Evolutionary conservation across 2,329 filamentous ascomycete genomes (phyloP).

Genomic region (Dactylellina leptospora): DNA sequence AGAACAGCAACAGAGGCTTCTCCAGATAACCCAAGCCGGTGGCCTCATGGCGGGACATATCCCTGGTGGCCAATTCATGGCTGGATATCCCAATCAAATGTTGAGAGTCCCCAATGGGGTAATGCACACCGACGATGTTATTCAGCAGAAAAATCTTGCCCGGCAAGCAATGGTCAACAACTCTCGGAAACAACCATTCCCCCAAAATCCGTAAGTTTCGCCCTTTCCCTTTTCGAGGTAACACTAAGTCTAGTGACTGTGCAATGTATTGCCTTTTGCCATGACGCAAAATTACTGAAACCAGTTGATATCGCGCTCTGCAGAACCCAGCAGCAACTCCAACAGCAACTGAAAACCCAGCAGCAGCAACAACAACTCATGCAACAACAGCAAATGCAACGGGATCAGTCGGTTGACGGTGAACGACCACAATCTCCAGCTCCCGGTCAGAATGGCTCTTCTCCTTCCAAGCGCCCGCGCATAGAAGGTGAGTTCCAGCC

Average conservation of each 20-base stretch:
- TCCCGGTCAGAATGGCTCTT: constrained; percentile 60
- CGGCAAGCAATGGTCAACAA: constrained; percentile 58
- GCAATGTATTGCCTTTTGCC: constrained; percentile 54
- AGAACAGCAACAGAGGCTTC: constrained; percentile 78
- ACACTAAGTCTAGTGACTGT: constrained; percentile 50
- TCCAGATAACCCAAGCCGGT: constrained; percentile 67
- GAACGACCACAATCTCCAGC: constrained; percentile 65
- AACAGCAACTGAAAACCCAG: constrained; percentile 55
- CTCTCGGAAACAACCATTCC: constrained; percentile 54
- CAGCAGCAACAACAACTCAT: constrained; percentile 73
- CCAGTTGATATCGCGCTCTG: constrained; percentile 51
- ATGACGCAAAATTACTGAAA: constrained; percentile 54
- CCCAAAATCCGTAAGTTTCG: constrained; percentile 49
- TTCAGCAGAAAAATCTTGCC: constrained; percentile 55
- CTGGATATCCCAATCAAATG: constrained; percentile 56
- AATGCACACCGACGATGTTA: constrained; percentile 55
- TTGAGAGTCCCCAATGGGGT: constrained; percentile 55
- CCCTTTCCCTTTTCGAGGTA: constrained; percentile 20
- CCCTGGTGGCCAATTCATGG: constrained; percentile 54
- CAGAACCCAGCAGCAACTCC: constrained; percentile 53
- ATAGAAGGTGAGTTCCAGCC: constrained; percentile 54
- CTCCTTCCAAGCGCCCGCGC: constrained; percentile 56
- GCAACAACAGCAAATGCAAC: constrained; percentile 70
- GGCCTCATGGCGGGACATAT: constrained; percentile 56
- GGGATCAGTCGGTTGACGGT: constrained; percentile 68